Base-by-base conservation (phyloP, 768 basidiomycete species). In the Boletus edulis region DNA sequence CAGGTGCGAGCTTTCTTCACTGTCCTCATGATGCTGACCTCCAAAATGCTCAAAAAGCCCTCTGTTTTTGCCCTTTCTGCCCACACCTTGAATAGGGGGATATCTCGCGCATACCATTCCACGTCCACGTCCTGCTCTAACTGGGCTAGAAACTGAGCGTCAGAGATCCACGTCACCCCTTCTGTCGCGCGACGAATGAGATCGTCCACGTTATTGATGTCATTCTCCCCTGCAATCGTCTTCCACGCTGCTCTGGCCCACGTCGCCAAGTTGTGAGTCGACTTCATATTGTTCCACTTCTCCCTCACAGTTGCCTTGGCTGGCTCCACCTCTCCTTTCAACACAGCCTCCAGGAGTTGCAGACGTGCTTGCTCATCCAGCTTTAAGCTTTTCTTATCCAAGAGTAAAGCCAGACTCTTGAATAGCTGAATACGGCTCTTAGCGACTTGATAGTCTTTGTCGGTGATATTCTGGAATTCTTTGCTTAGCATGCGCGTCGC, bases 81-180 rank as follows among this genome's bases (percentile, higher is more conserved):
- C 12, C 11, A 46, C 18, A 14, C 11, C 24, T 15, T 1, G 24
- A 50, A 14, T 1, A 4, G 11, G 8, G 49, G 40, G 5, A 15
- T 8, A 6, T 2, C 29, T 3, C 15, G 18, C 13, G 18, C 10
- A 20, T 50, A 34, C 18, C 12, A 18, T n/a, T 54, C 55, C 49
- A 51, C 22, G 22, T 22, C 22, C 22, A 22, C 39, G 20, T 46
- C 49, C 24, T 47, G 29, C 1, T 27, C 39, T 15, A 68, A 12
- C 2, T 53, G 32, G 1, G 32, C 41, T 22, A 70, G 46, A 32
- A 69, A 61, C 9, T 53, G 53, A 27, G 15, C 35, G 18, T 69
- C 67, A 1, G 54, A 13, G 4, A 60, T 44, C 2, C 31, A 15
- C n/a, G 15, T 22, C n/a, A 47, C 49, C 6, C 32, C 42, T 3